Conservation (phyloP, 352 stramenopile genomes). For the Phytophthora hibernalis region DNA sequence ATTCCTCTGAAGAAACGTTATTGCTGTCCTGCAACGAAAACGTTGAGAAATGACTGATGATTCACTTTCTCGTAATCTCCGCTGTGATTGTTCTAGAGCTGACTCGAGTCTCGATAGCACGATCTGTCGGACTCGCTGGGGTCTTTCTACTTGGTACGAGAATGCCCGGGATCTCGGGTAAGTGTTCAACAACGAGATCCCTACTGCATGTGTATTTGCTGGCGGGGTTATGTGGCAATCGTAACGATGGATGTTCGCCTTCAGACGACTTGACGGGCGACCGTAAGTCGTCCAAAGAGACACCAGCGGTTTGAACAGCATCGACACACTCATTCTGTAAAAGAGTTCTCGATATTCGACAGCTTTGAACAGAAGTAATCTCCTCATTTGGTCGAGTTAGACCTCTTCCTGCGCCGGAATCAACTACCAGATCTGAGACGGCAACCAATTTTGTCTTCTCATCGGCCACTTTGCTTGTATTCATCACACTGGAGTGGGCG, state of each 20-base stretch:
- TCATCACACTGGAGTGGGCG: not conserved
- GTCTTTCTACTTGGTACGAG: slow-evolving; percentile 2
- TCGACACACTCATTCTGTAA: not conserved
- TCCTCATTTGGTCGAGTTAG: not conserved
- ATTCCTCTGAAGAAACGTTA: slow-evolving; percentile 43
- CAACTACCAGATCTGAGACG: not conserved
- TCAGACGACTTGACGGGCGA: not conserved
- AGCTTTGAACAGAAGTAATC: not conserved
- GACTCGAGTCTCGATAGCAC: not conserved
- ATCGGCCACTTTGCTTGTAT: not conserved
- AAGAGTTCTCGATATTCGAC: not conserved
- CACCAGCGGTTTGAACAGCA: not conserved
- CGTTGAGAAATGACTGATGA: slow-evolving; percentile 4
- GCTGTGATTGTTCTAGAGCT: slow-evolving; percentile 2
- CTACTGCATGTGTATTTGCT: not conserved
- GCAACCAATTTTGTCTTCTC: not conserved
- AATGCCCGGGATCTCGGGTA: slow-evolving; percentile 31
- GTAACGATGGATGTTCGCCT: not conserved
- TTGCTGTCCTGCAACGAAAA: slow-evolving; percentile 21
- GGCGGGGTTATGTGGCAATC: not conserved
- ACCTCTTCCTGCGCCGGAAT: not conserved
- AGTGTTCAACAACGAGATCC: slow-evolving; percentile 11
- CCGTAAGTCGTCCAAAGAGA: not conserved
- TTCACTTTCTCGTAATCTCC: not conserved
- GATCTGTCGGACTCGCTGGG: not conserved